Conservation (phyloP, 768 basidiomycete species). For the Pisolithus tinctorius region DNA sequence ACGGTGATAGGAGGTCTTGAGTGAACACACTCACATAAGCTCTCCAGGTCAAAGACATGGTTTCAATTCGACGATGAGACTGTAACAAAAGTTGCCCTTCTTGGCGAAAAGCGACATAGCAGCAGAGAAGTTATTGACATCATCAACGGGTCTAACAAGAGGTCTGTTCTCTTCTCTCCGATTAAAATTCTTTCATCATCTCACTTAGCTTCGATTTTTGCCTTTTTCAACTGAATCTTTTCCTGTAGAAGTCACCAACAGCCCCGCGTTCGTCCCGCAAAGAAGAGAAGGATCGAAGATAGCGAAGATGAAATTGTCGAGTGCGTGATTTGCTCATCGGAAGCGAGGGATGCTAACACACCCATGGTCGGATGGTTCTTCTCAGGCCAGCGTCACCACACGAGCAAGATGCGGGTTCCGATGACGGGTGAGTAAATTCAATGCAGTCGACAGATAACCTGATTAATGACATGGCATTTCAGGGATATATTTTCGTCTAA, state of each 20-base stretch:
- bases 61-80: constrained; percentile 90
- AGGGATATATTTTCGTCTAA: constrained; percentile 58
- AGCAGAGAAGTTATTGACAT: constrained; percentile 25
- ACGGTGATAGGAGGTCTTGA: neutral
- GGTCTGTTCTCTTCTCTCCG: constrained; percentile 13
- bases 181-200: neutral
- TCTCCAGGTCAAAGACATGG: constrained; percentile 61
- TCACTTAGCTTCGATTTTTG: neutral
- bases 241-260: constrained; percentile 22
- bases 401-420: constrained; percentile 15
- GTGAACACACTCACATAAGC: neutral
- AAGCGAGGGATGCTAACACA: neutral
- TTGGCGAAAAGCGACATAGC: constrained; percentile 39
- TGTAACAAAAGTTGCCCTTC: constrained; percentile 56
- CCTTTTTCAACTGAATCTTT: neutral
- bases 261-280: constrained; percentile 34
- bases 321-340: constrained; percentile 19
- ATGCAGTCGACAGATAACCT: constrained; percentile 51
- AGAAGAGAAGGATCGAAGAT: constrained; percentile 49
- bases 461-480: constrained; percentile 8
- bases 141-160: constrained; percentile 19
- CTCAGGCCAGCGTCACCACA: constrained; percentile 14
- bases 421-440: constrained; percentile 82
- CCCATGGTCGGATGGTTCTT: neutral
- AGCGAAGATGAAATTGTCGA: constrained; percentile 46